Evolutionary conservation across 257 asterid species (phyloP).

Genomic region (Ajuga chamaepitys): DNA sequence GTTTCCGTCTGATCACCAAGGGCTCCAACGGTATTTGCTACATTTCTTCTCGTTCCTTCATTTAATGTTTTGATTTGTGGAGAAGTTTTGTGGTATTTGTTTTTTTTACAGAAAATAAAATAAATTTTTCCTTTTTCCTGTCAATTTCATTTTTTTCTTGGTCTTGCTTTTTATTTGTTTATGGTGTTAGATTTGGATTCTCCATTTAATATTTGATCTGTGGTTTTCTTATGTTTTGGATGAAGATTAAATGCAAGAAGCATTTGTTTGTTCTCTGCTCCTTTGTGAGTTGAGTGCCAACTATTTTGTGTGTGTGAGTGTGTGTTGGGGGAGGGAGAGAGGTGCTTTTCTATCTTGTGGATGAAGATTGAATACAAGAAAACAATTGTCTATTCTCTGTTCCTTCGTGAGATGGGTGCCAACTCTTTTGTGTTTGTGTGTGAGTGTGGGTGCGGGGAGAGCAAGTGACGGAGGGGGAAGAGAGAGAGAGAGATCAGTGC

Average conservation of each 20-base stretch:
- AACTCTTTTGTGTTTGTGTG: too few species aligned
- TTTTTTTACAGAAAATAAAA: not conserved
- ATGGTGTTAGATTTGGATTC: not conserved
- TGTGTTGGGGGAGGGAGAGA: too few species aligned
- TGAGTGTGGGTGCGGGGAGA: too few species aligned
- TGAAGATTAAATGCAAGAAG: not conserved
- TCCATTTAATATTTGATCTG: not conserved
- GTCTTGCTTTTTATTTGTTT: not conserved
- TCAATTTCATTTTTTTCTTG: not conserved
- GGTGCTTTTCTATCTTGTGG: not conserved
- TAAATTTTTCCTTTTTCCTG: not conserved
- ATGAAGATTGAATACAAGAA: not conserved
- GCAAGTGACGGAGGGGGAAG: too few species aligned
- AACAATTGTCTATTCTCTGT: too few species aligned
- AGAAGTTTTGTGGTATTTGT: not conserved
- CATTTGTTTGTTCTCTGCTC: not conserved
- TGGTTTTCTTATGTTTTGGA: not conserved
- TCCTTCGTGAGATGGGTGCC: too few species aligned
- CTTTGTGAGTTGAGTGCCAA: too few species aligned
- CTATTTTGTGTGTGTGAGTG: too few species aligned
- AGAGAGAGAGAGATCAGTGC: too few species aligned
- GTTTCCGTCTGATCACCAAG: conserved; percentile 85
- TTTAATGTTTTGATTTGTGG: not conserved
- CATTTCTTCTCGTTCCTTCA: not conserved
- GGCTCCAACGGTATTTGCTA: conserved; percentile 54